A percentile compares a stretch with the other conserved stretches of the same genome.
phyloP scores from a whole-genome alignment of 1,284 basidiomycete genomes.

The Wolfiporia cocos region DNA sequence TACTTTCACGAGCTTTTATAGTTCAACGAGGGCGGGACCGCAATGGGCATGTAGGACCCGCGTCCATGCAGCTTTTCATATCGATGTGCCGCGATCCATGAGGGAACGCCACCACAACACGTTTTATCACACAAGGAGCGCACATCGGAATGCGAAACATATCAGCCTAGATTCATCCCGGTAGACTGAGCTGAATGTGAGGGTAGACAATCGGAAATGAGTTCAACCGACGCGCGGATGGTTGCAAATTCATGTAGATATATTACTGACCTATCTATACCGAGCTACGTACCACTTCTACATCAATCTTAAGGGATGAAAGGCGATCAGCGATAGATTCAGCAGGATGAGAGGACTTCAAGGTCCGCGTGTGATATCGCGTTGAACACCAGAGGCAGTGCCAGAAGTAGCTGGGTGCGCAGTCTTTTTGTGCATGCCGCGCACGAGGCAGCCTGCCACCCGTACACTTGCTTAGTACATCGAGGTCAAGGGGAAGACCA shows the following conservation, averaged over 20 bases:
- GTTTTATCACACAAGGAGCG: background rate
- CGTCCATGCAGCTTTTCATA: conserved; percentile 2
- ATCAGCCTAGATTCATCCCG: too few species aligned
- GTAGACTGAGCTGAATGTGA: too few species aligned
- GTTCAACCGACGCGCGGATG: too few species aligned
- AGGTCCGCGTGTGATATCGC: background rate
- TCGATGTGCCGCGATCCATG: background rate
- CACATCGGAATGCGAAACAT: background rate
- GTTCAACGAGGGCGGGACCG: background rate
- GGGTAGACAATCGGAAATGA: too few species aligned
- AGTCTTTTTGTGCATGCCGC: too few species aligned
- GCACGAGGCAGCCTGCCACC: too few species aligned
- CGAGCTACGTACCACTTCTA: too few species aligned
- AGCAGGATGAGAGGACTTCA: background rate
- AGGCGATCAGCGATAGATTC: background rate
- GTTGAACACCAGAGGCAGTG: background rate
- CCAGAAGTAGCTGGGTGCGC: too few species aligned
- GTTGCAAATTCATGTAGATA: too few species aligned
- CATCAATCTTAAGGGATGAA: background rate
- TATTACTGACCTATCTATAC: too few species aligned
- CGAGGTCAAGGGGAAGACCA: background rate
- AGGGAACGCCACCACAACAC: background rate
- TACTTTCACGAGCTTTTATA: conserved; percentile 1
- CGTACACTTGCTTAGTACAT: too few species aligned
- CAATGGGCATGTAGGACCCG: background rate